Evolutionary conservation across 2,329 filamentous ascomycete species (phyloP).

Genomic region (Stachybotrys chlorohalonatus): DNA sequence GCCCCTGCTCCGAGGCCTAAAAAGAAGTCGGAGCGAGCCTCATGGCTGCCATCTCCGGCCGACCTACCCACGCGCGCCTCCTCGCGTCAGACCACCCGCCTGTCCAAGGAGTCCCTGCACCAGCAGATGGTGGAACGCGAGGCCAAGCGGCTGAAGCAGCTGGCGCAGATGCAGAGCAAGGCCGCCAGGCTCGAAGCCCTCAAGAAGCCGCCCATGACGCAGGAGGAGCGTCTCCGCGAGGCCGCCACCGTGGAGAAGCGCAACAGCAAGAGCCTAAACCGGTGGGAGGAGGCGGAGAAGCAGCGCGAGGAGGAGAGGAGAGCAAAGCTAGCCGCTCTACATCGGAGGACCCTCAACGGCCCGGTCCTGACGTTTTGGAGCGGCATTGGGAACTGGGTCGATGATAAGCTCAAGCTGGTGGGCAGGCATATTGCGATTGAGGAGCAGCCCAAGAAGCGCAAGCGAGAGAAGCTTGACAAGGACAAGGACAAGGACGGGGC

Average conservation of each 20-base stretch:
- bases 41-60: slow-evolving; percentile 45
- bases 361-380: slow-evolving; percentile 92
- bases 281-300: slow-evolving; percentile 91
- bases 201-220: slow-evolving; percentile 76
- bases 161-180: slow-evolving; percentile 58
- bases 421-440: slow-evolving; percentile 57
- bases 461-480: slow-evolving; percentile 33
- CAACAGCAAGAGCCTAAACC: slow-evolving; percentile 83
- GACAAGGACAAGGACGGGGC: slow-evolving; percentile 15
- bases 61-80: slow-evolving; percentile 52
- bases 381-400: slow-evolving; percentile 74
- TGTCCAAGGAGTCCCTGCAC: slow-evolving; percentile 54
- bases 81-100: slow-evolving; percentile 46
- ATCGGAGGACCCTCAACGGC: slow-evolving; percentile 77
- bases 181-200: slow-evolving; percentile 62
- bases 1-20: slow-evolving; percentile 37
- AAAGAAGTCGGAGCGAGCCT: slow-evolving; percentile 51
- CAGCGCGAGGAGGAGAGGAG: slow-evolving; percentile 75
- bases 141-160: slow-evolving; percentile 59
- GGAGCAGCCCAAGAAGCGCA: slow-evolving; percentile 51
- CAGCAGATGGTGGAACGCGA: slow-evolving; percentile 68
- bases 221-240: slow-evolving; percentile 75
- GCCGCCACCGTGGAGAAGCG: slow-evolving; percentile 74
- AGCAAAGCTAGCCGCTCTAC: slow-evolving; percentile 76
- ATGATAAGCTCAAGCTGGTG: slow-evolving; percentile 63